A percentile compares a stretch with the other conserved stretches of the same genome.
phyloP scores from a whole-genome alignment of 1,284 basidiomycete genomes.

The Hymenochaete sp. region DNA sequence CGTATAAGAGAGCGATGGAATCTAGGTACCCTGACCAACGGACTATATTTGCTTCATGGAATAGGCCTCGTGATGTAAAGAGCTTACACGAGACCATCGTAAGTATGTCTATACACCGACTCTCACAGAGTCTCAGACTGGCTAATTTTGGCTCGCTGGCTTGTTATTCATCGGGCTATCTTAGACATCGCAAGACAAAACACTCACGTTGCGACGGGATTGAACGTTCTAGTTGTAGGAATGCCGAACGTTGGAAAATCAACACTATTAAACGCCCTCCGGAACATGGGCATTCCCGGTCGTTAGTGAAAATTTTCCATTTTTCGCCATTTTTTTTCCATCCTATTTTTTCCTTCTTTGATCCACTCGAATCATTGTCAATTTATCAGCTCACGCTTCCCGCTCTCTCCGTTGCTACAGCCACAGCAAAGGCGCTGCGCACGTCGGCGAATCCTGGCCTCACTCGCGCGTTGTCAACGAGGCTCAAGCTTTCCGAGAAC shows the following conservation, averaged over 20 bases:
- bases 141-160: conserved; percentile 1
- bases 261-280: conserved; percentile 85
- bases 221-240: conserved; percentile 86
- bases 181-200: conserved; percentile 63
- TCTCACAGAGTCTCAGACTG: neutral
- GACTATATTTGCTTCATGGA: conserved; percentile 63
- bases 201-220: conserved; percentile 53
- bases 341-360: conserved; percentile 4
- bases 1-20: conserved; percentile 61
- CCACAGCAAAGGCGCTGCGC: conserved; percentile 76
- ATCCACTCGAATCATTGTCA: conserved; percentile 8
- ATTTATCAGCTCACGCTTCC: conserved; percentile 7
- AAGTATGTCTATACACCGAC: conserved; percentile 42
- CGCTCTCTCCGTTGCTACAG: conserved; percentile 23
- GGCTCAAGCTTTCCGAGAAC: conserved; percentile 70
- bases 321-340: conserved; percentile 5
- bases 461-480: conserved; percentile 76
- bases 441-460: conserved; percentile 87
- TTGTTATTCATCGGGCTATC: conserved; percentile 6
- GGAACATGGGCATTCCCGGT: conserved; percentile 80
- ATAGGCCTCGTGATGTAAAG: conserved; percentile 53
- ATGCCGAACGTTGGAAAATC: conserved; percentile 99
- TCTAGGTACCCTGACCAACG: conserved; percentile 58
- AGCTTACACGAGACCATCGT: conserved; percentile 56
- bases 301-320: conserved; percentile 62